These are phyloP conservation scores for Venturia effusa DNA, from an alignment of 2,329 filamentous ascomycete species.

Conservation along the genomic window DNA sequence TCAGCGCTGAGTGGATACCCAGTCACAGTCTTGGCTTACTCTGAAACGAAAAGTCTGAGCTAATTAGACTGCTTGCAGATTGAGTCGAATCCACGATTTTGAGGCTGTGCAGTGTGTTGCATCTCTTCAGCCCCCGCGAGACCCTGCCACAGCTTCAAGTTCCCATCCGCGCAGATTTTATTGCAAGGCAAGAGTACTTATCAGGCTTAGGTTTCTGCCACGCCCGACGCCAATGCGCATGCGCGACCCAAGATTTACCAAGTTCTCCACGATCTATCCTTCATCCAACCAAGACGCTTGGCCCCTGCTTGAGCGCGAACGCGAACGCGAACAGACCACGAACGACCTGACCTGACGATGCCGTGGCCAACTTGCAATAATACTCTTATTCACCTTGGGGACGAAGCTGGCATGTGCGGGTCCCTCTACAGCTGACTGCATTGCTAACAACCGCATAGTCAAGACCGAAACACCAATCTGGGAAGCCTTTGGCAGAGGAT, in stretches of 20 bases:
- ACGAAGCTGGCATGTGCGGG: constrained; percentile 2
- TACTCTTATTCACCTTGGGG: constrained; percentile 4
- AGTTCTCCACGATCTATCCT: background rate
- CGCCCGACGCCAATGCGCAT: background rate
- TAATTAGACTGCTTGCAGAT: background rate
- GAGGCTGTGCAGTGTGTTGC: background rate
- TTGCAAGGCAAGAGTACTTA: background rate
- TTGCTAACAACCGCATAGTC: background rate
- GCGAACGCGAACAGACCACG: background rate
- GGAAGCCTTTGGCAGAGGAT: constrained; percentile 23
- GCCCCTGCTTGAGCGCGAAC: background rate
- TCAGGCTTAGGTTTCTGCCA: background rate
- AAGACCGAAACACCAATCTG: constrained; percentile 38
- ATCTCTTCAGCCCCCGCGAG: background rate
- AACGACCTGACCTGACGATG: background rate
- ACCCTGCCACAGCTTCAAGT: background rate
- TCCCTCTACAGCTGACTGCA: background rate
- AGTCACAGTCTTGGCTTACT: background rate
- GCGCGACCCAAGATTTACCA: background rate
- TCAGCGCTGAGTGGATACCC: background rate
- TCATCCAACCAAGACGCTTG: constrained; percentile 2
- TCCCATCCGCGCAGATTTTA: background rate
- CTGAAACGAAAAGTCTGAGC: background rate
- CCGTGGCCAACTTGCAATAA: constrained; percentile 6
- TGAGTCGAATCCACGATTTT: background rate